A percentile compares a stretch with the other conserved stretches of the same genome.
Evolutionary conservation across 441 rosid species (phyloP).

Genomic region (Euphorbia celastroides): DNA sequence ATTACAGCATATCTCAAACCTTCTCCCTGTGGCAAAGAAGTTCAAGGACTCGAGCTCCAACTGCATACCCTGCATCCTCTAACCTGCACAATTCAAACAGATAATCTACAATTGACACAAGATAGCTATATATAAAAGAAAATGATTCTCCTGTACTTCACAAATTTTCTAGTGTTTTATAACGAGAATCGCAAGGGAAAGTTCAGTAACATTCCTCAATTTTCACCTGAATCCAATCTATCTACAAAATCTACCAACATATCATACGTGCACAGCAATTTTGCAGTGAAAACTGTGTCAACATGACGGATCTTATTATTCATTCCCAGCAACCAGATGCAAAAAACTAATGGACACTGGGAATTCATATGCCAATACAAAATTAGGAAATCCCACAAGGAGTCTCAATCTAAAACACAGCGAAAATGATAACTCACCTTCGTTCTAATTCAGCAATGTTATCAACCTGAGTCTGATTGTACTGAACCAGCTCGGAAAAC

Average conservation of each 20-base stretch:
- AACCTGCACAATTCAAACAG: conserved; percentile 40
- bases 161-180: background rate
- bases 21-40: conserved; percentile 91
- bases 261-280: background rate
- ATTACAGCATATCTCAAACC: conserved; percentile 30
- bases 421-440: conserved; percentile 41
- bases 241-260: background rate
- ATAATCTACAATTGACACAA: conserved; percentile 12
- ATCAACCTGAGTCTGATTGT: conserved; percentile 47
- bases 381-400: background rate
- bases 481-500: conserved; percentile 75
- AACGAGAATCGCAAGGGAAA: too few species aligned
- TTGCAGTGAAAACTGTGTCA: background rate
- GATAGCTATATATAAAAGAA: background rate
- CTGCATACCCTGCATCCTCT: conserved; percentile 96
- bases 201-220: background rate
- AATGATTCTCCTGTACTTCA: background rate
- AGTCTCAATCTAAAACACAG: too few species aligned
- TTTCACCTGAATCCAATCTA: too few species aligned
- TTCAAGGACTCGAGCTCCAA: conserved; percentile 85
- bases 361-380: background rate
- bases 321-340: background rate
- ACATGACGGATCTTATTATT: background rate
- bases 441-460: conserved; percentile 89
- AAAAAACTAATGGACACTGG: background rate